Evolutionary conservation across 345 rosid genomes (phyloP), one percentile per base, ranked within the genome.

Genomic region (Murraya paniculata): DNA sequence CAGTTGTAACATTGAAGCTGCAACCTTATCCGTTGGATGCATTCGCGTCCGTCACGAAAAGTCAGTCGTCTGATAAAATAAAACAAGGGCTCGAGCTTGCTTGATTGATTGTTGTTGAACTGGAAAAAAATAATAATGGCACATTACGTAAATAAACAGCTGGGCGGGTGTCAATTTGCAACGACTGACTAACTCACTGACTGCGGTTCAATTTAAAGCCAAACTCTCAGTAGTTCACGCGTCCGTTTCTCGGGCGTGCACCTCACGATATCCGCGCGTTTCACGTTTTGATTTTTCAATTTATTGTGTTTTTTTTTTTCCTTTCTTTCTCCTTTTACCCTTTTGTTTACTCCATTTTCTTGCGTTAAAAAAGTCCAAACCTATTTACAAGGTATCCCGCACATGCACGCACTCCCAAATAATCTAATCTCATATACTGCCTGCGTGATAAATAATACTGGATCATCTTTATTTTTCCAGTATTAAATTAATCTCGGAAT

Each of bases 121-220:
- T 25, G 55, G 30, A 68, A 64, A 74, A 55, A 72, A 45, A 45
- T 0, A 45, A 69, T 3, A 48, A 39, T 77, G 83, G 81, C 85
- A 81, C 50, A 73, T 2, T 61, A 27, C 62, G 85, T 79, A 85
- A 84, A 72, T 82, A 77, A 73, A 71, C 70, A 56, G 75, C 65
- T 33, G 39, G 74, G 67, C 75, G 41, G 77, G 81, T 80, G 84
- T 75, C 84, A 69, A 77, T 75, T 66, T 75, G 72, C 79, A 65
- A 80, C 64, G 75, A 84, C 84, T 71, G 79, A 74, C 81, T 58
- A 7, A 74, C 74, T 74, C 6, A 69, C 82, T 81, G 81, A 79
- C 82, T 68, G 69, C 57, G 18, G 70, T 74, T 77, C 85, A 73
- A 74, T 77, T 66, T 66, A 79, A 79, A 58, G 73, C 77, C 74